Evolutionary conservation across 1,139 yeast species (phyloP).

Genomic region (Kluyveromyces marxianus): DNA sequence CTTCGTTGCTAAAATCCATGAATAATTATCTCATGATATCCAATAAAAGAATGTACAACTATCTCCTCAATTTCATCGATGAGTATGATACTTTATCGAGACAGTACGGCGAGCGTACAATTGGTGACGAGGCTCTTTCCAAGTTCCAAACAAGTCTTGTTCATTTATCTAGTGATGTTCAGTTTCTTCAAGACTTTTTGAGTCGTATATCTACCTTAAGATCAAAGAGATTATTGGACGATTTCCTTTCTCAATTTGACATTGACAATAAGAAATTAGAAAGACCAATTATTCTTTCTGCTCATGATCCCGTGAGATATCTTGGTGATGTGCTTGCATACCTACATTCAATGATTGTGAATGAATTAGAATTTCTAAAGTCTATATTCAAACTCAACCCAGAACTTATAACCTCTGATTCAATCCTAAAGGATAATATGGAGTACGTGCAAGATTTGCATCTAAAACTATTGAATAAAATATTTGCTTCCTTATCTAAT

Average conservation of each 20-base stretch:
- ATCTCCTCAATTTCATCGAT: slow-evolving; percentile 30
- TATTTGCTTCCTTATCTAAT: slow-evolving; percentile 43
- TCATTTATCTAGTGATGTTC: slow-evolving; percentile 32
- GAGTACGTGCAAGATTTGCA: slow-evolving; percentile 28
- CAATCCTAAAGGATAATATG: slow-evolving; percentile 23
- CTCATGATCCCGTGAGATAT: slow-evolving; percentile 76
- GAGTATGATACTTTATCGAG: slow-evolving; percentile 20
- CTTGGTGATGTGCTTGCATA: slow-evolving; percentile 87
- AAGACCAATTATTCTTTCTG: slow-evolving; percentile 52
- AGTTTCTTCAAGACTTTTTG: slow-evolving; percentile 44
- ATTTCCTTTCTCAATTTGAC: slow-evolving; percentile 47
- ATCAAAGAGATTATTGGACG: slow-evolving; percentile 49
- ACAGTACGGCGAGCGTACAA: slow-evolving; percentile 12
- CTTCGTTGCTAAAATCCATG: slow-evolving; percentile 58
- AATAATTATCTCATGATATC: slow-evolving; percentile 33
- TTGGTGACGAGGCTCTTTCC: slow-evolving; percentile 21
- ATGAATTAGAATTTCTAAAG: slow-evolving; percentile 72
- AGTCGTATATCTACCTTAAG: slow-evolving; percentile 52
- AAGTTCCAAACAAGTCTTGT: slow-evolving; percentile 26
- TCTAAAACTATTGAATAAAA: slow-evolving; percentile 31
- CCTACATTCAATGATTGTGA: slow-evolving; percentile 81
- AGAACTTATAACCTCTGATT: slow-evolving; percentile 23
- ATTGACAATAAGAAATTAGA: slow-evolving; percentile 25
- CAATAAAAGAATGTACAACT: slow-evolving; percentile 32
- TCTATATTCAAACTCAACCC: slow-evolving; percentile 42